Evolutionary conservation across 208 protist genomes (phyloP), one percentile per base, ranked within the genome.

Genomic region (Kentomonas sorsogonicus): DNA sequence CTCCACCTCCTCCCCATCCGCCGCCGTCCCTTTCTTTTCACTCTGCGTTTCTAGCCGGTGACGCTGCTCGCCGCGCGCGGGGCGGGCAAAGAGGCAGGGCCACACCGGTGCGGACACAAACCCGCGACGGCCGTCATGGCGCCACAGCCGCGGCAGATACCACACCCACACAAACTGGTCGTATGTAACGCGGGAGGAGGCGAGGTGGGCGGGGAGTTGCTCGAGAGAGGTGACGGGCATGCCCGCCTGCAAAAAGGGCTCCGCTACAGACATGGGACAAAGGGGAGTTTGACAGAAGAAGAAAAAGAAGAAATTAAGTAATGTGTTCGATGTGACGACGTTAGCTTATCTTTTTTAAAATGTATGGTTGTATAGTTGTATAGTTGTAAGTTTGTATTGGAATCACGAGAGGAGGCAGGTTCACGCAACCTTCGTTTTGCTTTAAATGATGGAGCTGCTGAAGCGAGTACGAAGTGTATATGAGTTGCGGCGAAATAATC

Each of bases 131-230:
- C 53, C 61, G 40, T 90, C 70, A 56, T 72, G 61, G 3, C 52
- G 68, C 79, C 83, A 90, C 29, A 64, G 69, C n/a, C 79, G 78
- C 7, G 70, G 76, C 36, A 84, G 71, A 36, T 72, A 56, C 2
- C 67, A 39, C 18, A 72, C 48, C 30, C 77, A 71, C 11, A 60
- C 33, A 76, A 78, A 90, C 20, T 63, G 54, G 2, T 40, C 44
- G 47, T 84, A 90, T 1, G 55, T 34, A 38, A 43, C 53, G 6
- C 40, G 34, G 2, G 69, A 31, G 29, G 33, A 62, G 41, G 26
- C 72, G 9, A 74, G 33, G 27, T 64, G 36, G 10, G 62, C 48
- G 0, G 53, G 51, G 3, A 90, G 48, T 11, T 55, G 41, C 11
- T 72, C 51, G 11, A 60, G 30, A 25, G 55, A 44, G 20, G 57